phyloP scores from a whole-genome alignment of 768 basidiomycete genomes.

The Fibroporia radiculosa region DNA sequence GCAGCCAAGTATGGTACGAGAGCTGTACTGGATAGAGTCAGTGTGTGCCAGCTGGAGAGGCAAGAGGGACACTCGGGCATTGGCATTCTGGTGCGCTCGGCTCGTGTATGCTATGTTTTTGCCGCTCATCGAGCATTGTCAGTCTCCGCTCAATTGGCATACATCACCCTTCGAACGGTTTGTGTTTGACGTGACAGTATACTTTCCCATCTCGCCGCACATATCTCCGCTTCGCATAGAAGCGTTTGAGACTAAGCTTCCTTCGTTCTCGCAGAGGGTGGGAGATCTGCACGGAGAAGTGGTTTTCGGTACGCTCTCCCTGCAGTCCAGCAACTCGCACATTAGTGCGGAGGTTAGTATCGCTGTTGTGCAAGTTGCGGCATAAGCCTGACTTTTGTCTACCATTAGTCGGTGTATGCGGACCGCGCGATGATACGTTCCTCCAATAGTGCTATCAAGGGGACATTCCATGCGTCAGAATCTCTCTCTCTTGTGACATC shows the following conservation, averaged over 20 bases:
- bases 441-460: conserved; percentile 38
- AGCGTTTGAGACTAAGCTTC: conserved; percentile 11
- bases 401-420: conserved; percentile 26
- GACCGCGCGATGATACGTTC: conserved; percentile 25
- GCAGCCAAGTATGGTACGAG: background rate
- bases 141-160: background rate
- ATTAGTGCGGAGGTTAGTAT: conserved; percentile 8
- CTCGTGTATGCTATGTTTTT: too few relatives aligned
- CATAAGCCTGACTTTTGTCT: too few relatives aligned
- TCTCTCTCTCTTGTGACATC: conserved; percentile 28
- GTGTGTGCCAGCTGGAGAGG: conserved; percentile 15
- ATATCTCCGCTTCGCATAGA: background rate
- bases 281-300: conserved; percentile 7
- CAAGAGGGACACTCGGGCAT: conserved; percentile 6
- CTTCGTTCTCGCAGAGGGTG: conserved; percentile 10
- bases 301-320: conserved; percentile 4
- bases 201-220: background rate
- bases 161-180: background rate
- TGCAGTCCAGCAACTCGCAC: conserved; percentile 1
- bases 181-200: background rate
- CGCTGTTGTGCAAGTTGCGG: too few relatives aligned
- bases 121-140: too few relatives aligned
- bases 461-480: conserved; percentile 30
- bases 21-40: conserved; percentile 3
- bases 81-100: conserved; percentile 7